Evolutionary conservation across 345 rosid species (phyloP).

Genomic region (Citropsis articulata): DNA sequence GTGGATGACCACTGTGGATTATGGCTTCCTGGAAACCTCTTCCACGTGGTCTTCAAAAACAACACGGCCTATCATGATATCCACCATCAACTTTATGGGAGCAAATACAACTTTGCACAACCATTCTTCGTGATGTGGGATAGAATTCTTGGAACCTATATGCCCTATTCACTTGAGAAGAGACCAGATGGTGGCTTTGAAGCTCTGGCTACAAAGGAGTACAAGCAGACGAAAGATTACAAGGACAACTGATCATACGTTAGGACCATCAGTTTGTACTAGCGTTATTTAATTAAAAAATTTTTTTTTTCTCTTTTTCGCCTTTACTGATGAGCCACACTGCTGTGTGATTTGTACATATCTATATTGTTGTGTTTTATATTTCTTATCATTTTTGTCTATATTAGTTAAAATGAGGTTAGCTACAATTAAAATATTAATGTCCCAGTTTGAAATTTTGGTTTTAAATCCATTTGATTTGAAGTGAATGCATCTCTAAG

Average conservation of each 20-base stretch:
- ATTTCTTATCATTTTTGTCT: constrained; percentile 15
- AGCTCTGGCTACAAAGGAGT: constrained; percentile 56
- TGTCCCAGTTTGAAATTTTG: not conserved
- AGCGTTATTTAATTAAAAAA: not conserved
- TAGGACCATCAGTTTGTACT: constrained; percentile 13
- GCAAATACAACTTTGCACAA: constrained; percentile 77
- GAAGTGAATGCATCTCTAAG: not conserved
- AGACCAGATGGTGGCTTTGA: constrained; percentile 73
- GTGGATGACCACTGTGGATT: constrained; percentile 86
- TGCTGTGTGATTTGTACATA: constrained; percentile 24
- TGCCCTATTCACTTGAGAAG: constrained; percentile 79
- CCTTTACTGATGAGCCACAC: constrained; percentile 9
- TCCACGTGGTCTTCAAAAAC: constrained; percentile 70
- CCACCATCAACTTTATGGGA: constrained; percentile 84
- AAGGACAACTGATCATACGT: constrained; percentile 38
- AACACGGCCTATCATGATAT: constrained; percentile 83
- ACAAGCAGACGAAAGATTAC: constrained; percentile 40
- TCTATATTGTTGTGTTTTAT: constrained; percentile 16
- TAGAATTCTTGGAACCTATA: constrained; percentile 76
- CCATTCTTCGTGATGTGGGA: constrained; percentile 86
- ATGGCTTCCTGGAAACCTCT: constrained; percentile 79
- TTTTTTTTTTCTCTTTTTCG: not conserved
- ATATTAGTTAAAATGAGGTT: constrained; percentile 7
- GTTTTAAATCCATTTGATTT: not conserved
- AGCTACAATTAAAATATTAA: not conserved